phyloP scores from a whole-genome alignment of 805 yeast genomes.

The Wilhelminamyces savonicus region DNA sequence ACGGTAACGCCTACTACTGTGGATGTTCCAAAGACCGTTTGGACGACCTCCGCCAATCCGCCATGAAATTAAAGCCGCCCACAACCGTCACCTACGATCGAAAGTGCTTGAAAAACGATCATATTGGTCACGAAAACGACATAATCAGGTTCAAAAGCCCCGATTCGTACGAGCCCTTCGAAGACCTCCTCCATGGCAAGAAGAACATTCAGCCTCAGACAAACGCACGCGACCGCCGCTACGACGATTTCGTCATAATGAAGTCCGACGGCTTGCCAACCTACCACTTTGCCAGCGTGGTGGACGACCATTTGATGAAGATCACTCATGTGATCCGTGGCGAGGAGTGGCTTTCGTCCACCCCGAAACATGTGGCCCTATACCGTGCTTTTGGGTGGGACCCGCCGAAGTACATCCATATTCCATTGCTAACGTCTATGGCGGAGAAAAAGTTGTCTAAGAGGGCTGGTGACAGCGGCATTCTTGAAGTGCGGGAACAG shows the following conservation, averaged over 20 bases:
- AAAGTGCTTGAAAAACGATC: constrained; percentile 49
- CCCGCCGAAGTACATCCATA: constrained; percentile 79
- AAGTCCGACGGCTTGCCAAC: constrained; percentile 97
- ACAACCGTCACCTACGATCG: constrained; percentile 91
- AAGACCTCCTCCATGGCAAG: constrained; percentile 73
- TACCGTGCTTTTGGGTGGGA: constrained; percentile 84
- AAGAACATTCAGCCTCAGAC: constrained; percentile 75
- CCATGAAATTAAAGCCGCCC: constrained; percentile 73
- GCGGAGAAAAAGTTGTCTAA: constrained; percentile 78
- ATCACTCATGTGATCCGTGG: constrained; percentile 95
- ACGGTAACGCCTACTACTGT: constrained; percentile 80
- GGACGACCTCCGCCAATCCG: constrained; percentile 60
- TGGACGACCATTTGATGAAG: constrained; percentile 90
- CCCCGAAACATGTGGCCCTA: constrained; percentile 88
- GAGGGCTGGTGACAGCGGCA: constrained; percentile 76
- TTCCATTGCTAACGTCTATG: constrained; percentile 76
- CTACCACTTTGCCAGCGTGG: constrained; percentile 91
- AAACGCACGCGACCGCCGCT: constrained; percentile 63
- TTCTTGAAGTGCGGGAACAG: constrained; percentile 46
- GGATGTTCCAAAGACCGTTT: constrained; percentile 79
- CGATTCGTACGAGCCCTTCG: constrained; percentile 54
- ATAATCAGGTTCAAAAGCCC: constrained; percentile 80
- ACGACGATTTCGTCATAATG: constrained; percentile 82
- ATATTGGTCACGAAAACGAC: constrained; percentile 30
- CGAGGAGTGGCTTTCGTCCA: constrained; percentile 96